These are phyloP conservation scores for Globisporangium acanthophoron DNA, from an alignment of 352 stramenopile species.

Conservation along the genomic window DNA sequence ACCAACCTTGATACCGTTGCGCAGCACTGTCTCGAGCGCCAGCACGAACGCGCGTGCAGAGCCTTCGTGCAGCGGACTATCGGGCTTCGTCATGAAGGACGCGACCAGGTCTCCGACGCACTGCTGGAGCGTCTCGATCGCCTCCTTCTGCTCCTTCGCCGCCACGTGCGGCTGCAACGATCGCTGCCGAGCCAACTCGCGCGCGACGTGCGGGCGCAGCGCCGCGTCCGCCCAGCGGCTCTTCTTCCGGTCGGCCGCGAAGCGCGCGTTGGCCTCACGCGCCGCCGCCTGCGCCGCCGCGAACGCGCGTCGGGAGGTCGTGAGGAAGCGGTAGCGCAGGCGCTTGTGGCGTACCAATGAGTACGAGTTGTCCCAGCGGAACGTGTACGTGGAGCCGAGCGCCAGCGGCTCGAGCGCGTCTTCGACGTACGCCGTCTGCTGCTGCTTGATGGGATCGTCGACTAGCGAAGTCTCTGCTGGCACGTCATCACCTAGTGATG, in stretches of 20 bases:
- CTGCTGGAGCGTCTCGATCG: slow-evolving; percentile 26
- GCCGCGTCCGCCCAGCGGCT: slow-evolving; percentile 18
- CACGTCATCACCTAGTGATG: not conserved
- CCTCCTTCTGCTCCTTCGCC: slow-evolving; percentile 19
- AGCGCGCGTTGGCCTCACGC: slow-evolving; percentile 28
- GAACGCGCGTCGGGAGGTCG: slow-evolving; percentile 33
- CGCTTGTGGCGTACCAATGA: slow-evolving; percentile 65
- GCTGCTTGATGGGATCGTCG: not conserved
- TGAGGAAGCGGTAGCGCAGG: slow-evolving; percentile 50
- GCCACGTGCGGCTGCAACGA: slow-evolving; percentile 19
- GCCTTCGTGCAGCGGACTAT: slow-evolving; percentile 71
- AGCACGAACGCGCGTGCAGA: slow-evolving; percentile 52
- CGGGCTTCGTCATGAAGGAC: slow-evolving; percentile 61
- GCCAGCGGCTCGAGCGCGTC: slow-evolving; percentile 25
- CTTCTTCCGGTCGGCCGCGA: slow-evolving; percentile 12
- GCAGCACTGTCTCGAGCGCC: slow-evolving; percentile 56
- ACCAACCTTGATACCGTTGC: slow-evolving; percentile 57
- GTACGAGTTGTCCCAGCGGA: slow-evolving; percentile 77
- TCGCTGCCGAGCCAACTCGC: slow-evolving; percentile 31
- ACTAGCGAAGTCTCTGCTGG: too few species aligned
- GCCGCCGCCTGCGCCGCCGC: slow-evolving; percentile 43
- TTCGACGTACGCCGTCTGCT: slow-evolving; percentile 24
- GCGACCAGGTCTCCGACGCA: slow-evolving; percentile 65
- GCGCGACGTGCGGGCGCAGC: slow-evolving; percentile 25
- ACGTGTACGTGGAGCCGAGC: slow-evolving; percentile 35